phyloP scores from a whole-genome alignment of 352 stramenopile species.

The Lagenidium sp. region DNA sequence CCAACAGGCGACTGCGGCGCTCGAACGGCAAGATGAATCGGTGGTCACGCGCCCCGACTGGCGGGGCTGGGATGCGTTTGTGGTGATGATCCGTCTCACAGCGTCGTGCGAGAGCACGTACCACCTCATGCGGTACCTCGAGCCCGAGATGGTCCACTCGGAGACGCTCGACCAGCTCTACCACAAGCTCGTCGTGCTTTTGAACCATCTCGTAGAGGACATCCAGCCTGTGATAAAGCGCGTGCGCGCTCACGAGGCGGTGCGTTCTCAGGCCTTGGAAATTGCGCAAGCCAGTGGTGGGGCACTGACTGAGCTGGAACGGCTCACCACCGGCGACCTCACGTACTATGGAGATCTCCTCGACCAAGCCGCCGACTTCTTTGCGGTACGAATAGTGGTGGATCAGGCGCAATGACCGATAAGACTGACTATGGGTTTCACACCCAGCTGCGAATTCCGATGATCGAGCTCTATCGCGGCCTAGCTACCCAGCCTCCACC shows the following conservation, averaged over 20 bases:
- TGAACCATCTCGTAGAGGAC: slow-evolving; percentile 20
- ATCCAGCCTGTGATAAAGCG: slow-evolving; percentile 12
- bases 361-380: slow-evolving; percentile 66
- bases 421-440: too few relatives aligned
- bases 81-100: slow-evolving; percentile 16
- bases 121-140: slow-evolving; percentile 23
- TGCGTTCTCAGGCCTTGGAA: background rate
- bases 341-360: slow-evolving; percentile 70
- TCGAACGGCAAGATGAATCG: slow-evolving; percentile 1
- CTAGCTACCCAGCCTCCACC: slow-evolving; percentile 36
- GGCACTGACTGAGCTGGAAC: slow-evolving; percentile 13
- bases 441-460: slow-evolving; percentile 61
- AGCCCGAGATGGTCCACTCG: slow-evolving; percentile 16
- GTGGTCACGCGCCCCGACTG: slow-evolving; percentile 8
- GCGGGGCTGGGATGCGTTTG: slow-evolving; percentile 21
- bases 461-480: slow-evolving; percentile 62
- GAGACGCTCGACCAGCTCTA: slow-evolving; percentile 25
- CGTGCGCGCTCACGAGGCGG: slow-evolving; percentile 10
- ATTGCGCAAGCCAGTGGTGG: background rate
- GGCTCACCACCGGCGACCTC: slow-evolving; percentile 34
- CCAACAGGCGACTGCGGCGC: slow-evolving; percentile 13
- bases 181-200: slow-evolving; percentile 21
- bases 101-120: slow-evolving; percentile 27
- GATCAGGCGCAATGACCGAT: too few relatives aligned
- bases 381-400: slow-evolving; percentile 64